A percentile compares a stretch with the other conserved stretches of the same genome.
phyloP scores from a whole-genome alignment of 345 rosid genomes.

The Linum usitatissimum region DNA sequence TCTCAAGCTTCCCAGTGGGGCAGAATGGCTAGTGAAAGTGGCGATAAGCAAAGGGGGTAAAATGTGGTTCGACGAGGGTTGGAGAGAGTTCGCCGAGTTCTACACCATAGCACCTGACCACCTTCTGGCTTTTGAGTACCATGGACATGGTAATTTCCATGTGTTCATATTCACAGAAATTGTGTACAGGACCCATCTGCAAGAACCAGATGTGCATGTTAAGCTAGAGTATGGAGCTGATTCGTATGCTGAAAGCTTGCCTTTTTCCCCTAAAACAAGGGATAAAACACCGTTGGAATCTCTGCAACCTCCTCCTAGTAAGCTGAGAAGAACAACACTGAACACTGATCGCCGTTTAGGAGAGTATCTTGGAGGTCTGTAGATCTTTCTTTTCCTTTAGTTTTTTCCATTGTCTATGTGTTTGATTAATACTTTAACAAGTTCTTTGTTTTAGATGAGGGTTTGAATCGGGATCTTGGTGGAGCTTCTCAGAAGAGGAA shows the following conservation, averaged over 20 bases:
- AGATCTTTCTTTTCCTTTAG: no score
- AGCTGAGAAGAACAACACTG: background rate
- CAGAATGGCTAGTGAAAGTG: constrained; percentile 1
- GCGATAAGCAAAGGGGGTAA: background rate
- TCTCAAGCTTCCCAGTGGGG: constrained; percentile 10
- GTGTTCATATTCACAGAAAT: constrained; percentile 13
- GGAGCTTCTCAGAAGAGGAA: background rate
- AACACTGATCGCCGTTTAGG: background rate
- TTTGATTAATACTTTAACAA: background rate
- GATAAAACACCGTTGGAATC: background rate
- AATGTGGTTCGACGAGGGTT: constrained; percentile 8
- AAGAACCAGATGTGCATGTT: background rate
- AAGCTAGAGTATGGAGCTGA: background rate
- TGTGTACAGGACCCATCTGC: background rate
- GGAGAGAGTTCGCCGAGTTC: constrained; percentile 11
- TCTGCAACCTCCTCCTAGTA: background rate
- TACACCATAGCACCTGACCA: constrained; percentile 1
- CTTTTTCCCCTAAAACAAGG: background rate
- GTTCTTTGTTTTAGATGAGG: background rate
- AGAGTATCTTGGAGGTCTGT: background rate
- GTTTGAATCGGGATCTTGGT: background rate
- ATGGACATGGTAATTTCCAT: background rate
- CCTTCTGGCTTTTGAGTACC: constrained; percentile 8
- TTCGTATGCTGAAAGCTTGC: background rate
- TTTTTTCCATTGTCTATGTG: no score